Evolutionary conservation across 768 basidiomycete genomes (phyloP), one percentile per base, ranked within the genome.

Genomic region (Omphalotus guepiniiformis): DNA sequence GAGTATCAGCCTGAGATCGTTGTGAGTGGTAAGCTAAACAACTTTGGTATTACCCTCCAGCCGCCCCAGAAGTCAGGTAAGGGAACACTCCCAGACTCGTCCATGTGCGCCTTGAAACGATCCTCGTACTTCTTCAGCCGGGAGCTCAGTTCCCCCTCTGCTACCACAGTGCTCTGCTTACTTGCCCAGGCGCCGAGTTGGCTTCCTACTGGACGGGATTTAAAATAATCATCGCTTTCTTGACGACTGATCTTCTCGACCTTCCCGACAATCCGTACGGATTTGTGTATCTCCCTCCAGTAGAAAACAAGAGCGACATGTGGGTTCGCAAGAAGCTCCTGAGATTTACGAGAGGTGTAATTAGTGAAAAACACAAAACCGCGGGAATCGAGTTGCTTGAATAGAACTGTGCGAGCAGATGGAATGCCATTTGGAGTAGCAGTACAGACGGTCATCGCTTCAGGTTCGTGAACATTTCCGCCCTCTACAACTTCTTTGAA

Each of bases 321-420:
- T 0, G 90, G 89, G 60, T 93, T 93, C 30, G 69, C 75, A 5
- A 65, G 48, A 23, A 98, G 75, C 63, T 98, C 96, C 34, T 67
- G 61, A 3, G 91, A 93, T 69, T 98, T 99, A 54, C 94, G 81
- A 9, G 93, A 95, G 32, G 82, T 79, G 70, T 98, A 98, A 68
- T 99, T 99, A 26, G 95, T 98, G 76, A 79, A 99, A 71, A 97
- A 96, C 48, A 95, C 80, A 70, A 98, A 97, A 42, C 96, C 96
- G 46, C 73, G 80, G 25, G 74, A 59, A 71, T 98, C 96, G 57
- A 91, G 80, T 60, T 92, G 80, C 66, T 94, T 96, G 60, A 98
- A 81, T 50, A 97, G 82, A 47, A 97, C 93, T 65, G 90, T 78
- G 54, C 95, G 82, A 9, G 86, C 81, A 29, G 90, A 92, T 21